Base-by-base conservation (phyloP, 1,284 basidiomycete species). In the Lignosus rhinocerotis region DNA sequence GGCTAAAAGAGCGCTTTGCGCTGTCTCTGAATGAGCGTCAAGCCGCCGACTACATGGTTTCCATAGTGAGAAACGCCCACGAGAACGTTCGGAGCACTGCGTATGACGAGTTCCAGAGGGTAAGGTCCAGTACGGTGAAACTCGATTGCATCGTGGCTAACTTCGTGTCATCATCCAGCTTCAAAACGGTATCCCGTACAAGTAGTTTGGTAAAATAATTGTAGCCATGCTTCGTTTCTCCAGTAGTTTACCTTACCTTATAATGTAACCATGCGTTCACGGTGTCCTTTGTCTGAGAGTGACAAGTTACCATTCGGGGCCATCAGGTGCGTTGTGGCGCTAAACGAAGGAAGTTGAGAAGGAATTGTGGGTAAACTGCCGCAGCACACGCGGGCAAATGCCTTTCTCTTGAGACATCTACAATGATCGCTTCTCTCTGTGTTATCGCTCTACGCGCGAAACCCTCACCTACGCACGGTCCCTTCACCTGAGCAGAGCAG, bases 11-110 rank as follows among this genome's bases (percentile, higher is more conserved):
- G 58, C 83, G 97, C 32, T 99, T 98, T 76, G 89, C 85, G 55
- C 82, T 92, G 16, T 84, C 89, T 19, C 73, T 97, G 56, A 89
- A 84, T 58, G 96, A 99, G 70, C 83, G 93, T 47, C 90, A 94
- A 65, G 97, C 96, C 6, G 96, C 96, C 0, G 90, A 95, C 31
- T 96, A 85, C 75, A 97, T 98, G 90, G 83, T 93, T 80, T 80
- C 86, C 25, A 81, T 94, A 38, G 89, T 98, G 59, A 84, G 85
- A 64, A 96, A 99, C 70, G 97, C 97, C 2, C 91, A 95, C 68
- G 94, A 98, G 76, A 99, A 99, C 72, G 83, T 93, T 58, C 81
- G 96, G 65, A 95, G 90, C 65, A 92, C 90, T 31, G 88, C 92
- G 0, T 98, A 98, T 71, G 96, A 98, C 69, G 93, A 94, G 68